Evolutionary conservation across 345 rosid species (phyloP), one percentile per base, ranked within the genome.

Genomic region (Noccaea bulbosa): DNA sequence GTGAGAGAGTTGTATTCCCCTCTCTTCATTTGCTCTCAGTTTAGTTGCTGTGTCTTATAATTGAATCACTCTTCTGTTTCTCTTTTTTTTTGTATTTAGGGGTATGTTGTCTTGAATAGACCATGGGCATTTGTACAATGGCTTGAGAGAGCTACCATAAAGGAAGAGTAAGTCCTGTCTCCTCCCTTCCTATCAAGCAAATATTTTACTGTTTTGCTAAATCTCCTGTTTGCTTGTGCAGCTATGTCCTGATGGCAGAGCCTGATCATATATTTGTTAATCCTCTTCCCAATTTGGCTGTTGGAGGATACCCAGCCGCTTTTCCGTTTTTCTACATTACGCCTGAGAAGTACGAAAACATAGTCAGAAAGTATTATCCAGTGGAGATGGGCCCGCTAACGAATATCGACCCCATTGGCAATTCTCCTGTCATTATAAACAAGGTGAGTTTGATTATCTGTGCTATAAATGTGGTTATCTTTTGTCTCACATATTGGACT

Each of bases 91-190:
- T 70, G 47, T 59, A 4, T 67, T n/a, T 89, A 94, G 99, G 97
- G 99, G 39, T 94, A 94, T 74, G 83, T 91, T 66, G 99, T 94
- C 71, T 82, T 94, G 65, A 91, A 94, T 74, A 87, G 99, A 77
- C 99, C 99, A 17, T 94, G 99, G 96, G 99, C 99, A 2, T 94
- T 94, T 61, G 97, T 88, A 63, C 99, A 91, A 53, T 91, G 98
- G 98, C 86, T 94, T 78, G 92, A 87, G 73, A 94, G 86, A 74
- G 89, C 98, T 59, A 83, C 84, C 48, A 92, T 94, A 33, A 82
- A 84, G 74, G 98, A 91, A 84, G 96, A 94, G 99, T 94, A 84
- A 84, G 96, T 62, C 32, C 8, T 62, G 49, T 57, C 35, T 64
- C 35, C 7, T 34, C 35, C 20, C 0, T 20, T 49, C 20, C 3